phyloP scores from a whole-genome alignment of 2,329 filamentous ascomycete species.

The Xylaria sp. region DNA sequence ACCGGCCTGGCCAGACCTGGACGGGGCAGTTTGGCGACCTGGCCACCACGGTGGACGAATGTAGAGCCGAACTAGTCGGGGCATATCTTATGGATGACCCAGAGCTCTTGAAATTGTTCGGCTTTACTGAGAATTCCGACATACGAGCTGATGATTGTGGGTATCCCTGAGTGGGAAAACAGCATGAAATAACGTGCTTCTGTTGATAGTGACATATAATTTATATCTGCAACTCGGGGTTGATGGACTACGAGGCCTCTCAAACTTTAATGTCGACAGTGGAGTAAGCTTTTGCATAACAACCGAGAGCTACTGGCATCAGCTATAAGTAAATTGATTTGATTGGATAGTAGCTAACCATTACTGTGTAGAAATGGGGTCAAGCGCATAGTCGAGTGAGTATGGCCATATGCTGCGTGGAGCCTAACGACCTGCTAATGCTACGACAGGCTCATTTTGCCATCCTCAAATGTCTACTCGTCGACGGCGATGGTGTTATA shows the following conservation, averaged over 20 bases:
- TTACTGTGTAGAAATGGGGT: conserved; percentile 54
- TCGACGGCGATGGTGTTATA: conserved; percentile 63
- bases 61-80: not conserved
- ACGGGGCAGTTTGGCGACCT: not conserved
- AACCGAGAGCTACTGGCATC: not conserved
- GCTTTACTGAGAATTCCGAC: not conserved
- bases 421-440: not conserved
- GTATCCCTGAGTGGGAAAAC: not conserved
- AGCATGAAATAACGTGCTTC: conserved; percentile 24
- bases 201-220: conserved; percentile 52
- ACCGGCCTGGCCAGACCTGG: not conserved
- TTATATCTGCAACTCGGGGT: conserved; percentile 56
- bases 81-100: not conserved
- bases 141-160: not conserved
- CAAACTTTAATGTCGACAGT: conserved; percentile 53
- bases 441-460: conserved; percentile 68
- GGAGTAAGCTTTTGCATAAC: conserved; percentile 41
- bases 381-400: conserved; percentile 55
- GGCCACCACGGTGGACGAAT: not conserved
- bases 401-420: not conserved
- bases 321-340: not conserved
- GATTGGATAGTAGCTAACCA: conserved; percentile 31
- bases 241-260: conserved; percentile 54
- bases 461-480: conserved; percentile 70
- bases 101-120: not conserved